Evolutionary conservation across 768 basidiomycete genomes (phyloP).

Genomic region (Amylocystis lapponica): DNA sequence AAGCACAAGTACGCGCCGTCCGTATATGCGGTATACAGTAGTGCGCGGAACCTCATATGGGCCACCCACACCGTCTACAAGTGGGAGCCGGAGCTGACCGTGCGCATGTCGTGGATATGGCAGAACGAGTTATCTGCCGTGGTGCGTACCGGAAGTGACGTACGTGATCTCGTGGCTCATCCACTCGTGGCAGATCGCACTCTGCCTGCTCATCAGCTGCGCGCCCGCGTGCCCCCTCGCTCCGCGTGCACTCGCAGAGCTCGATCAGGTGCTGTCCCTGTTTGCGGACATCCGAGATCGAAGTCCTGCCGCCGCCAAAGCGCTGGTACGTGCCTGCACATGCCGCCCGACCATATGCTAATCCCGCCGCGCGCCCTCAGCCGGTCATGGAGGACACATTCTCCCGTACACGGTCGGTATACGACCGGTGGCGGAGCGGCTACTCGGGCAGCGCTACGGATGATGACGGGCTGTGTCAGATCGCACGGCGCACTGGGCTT

Average conservation of each 20-base stretch:
- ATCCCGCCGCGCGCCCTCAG: too few species aligned
- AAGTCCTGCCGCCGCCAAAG: conserved; percentile 55
- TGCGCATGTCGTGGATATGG: conserved; percentile 69
- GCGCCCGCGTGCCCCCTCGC: conserved; percentile 55
- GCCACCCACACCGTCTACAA: conserved; percentile 51
- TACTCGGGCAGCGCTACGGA: not conserved
- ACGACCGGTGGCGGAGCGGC: conserved; percentile 34
- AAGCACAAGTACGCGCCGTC: conserved; percentile 62
- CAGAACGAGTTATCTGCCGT: conserved; percentile 69
- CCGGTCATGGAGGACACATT: conserved; percentile 51
- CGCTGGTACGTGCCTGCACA: conserved; percentile 39
- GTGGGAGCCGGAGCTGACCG: conserved; percentile 54
- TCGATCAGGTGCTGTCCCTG: conserved; percentile 52
- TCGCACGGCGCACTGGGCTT: conserved; percentile 17
- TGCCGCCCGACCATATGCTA: not conserved
- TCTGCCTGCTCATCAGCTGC: conserved; percentile 60
- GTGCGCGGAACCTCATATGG: conserved; percentile 52
- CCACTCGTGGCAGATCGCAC: conserved; percentile 38
- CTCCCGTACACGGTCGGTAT: conserved; percentile 44
- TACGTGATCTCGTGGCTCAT: not conserved
- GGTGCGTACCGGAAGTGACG: conserved; percentile 34
- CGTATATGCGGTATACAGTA: conserved; percentile 61
- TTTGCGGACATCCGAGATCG: conserved; percentile 53
- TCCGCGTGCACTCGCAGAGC: conserved; percentile 51
- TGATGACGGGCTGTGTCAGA: conserved; percentile 17